phyloP scores from a whole-genome alignment of 2,329 filamentous ascomycete genomes.

The Alternaria solani region DNA sequence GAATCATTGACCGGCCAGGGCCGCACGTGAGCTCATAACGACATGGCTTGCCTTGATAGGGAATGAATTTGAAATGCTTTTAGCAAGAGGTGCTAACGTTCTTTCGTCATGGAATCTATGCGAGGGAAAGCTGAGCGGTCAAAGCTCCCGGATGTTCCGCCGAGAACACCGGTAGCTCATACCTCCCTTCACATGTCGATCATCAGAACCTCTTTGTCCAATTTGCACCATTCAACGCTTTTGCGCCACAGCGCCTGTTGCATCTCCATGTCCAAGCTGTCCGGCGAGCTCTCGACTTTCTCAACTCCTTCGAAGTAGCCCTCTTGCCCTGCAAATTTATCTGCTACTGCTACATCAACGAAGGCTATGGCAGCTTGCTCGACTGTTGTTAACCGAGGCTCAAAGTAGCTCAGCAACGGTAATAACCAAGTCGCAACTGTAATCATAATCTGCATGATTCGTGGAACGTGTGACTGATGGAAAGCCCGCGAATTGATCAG shows the following conservation, averaged over 20 bases:
- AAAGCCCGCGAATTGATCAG: slow-evolving; percentile 51
- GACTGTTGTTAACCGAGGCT: slow-evolving; percentile 44
- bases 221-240: slow-evolving; percentile 45
- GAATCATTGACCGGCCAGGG: not conserved
- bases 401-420: slow-evolving; percentile 33
- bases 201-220: slow-evolving; percentile 15
- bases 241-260: slow-evolving; percentile 48
- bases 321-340: slow-evolving; percentile 38
- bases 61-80: not conserved
- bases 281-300: slow-evolving; percentile 41
- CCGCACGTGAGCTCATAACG: not conserved
- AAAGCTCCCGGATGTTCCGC: not conserved
- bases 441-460: slow-evolving; percentile 32
- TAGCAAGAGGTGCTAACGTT: not conserved
- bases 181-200: slow-evolving; percentile 13
- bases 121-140: not conserved
- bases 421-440: slow-evolving; percentile 39
- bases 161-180: not conserved
- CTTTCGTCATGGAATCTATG: not conserved
- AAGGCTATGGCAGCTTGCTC: slow-evolving; percentile 44
- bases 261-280: slow-evolving; percentile 39
- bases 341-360: slow-evolving; percentile 37
- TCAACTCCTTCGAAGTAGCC: slow-evolving; percentile 48
- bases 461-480: slow-evolving; percentile 42
- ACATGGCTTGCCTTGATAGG: not conserved